Base-by-base conservation (phyloP, 176 grass and related monocot genomes). In the Stipa capillata region DNA sequence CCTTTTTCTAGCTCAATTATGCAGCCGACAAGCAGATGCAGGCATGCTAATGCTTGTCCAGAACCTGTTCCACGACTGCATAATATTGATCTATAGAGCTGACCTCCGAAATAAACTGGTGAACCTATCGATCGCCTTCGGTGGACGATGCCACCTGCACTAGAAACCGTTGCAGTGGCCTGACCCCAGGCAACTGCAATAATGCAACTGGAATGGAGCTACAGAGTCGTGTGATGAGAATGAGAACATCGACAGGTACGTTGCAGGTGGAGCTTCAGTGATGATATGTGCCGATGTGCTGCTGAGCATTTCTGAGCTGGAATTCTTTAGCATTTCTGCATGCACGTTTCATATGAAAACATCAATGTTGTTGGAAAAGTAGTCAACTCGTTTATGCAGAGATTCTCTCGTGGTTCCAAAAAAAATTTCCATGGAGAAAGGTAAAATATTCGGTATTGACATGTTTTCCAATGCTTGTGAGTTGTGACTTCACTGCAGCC, bases 1-100 rank as follows among this genome's bases (percentile, higher is more conserved):
- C n/a, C n/a, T n/a, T 47, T 79, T 80, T 54, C 20, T 27, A 11
- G 28, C 76, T 85, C 87, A 80, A 89, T 85, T 81, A 85, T 85
- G 76, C 76, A 69, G 61, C 82, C 35, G 69, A 84, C 69, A 89
- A 58, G 31, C 81, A 18, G 24, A 61, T 33, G 43, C 18, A 33
- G 24, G 51, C 44, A 35, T 72, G 80, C 67, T 60, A 41, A 52
- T 79, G 51, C 61, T 4, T 74, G 31, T 57, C 23, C 70, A 20
- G 60, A 50, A n/a, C 27, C 24, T 73, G 79, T 68, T 59, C 56
- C 24, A 33, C n/a, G n/a, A n/a, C n/a, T n/a, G n/a, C 77, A 11
- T 78, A 66, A 82, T 77, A 25, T 21, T 16, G 72, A 53, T 39
- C 76, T 76, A 48, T 24, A 79, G 29, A 56, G 74, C 67, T 79